Conservation (phyloP, 108 stramenopile genomes). For the Cyclostephanos invisitatus region DNA sequence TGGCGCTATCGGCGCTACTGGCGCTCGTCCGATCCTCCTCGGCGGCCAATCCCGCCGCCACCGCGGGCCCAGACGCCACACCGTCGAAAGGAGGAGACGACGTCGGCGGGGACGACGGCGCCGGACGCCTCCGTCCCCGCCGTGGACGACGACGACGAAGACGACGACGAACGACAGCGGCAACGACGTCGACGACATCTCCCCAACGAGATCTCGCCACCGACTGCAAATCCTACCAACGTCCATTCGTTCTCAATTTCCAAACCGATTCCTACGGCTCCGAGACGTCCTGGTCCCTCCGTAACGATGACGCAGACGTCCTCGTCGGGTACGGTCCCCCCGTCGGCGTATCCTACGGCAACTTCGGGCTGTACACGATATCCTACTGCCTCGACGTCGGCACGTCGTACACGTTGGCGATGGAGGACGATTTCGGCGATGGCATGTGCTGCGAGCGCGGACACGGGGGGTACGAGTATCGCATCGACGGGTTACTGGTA, state of each 20-base stretch:
- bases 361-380: slow-evolving; percentile 35
- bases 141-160: not conserved
- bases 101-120: slow-evolving; percentile 2
- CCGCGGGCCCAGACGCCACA: not conserved
- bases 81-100: not conserved
- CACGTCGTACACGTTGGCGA: slow-evolving; percentile 21
- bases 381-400: slow-evolving; percentile 42
- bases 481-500: slow-evolving; percentile 9
- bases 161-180: not conserved
- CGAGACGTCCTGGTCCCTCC: slow-evolving; percentile 51
- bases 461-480: slow-evolving; percentile 43
- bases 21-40: not conserved
- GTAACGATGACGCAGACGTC: not conserved
- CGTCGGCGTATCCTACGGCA: slow-evolving; percentile 26
- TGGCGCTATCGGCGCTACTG: not conserved
- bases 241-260: slow-evolving; percentile 36
- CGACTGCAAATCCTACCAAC: slow-evolving; percentile 17
- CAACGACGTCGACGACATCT: not conserved
- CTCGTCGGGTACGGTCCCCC: slow-evolving; percentile 35
- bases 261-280: slow-evolving; percentile 47
- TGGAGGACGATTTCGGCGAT: slow-evolving; percentile 52
- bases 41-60: not conserved
- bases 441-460: slow-evolving; percentile 48
- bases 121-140: slow-evolving; percentile 3
- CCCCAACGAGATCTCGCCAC: not conserved